Percentiles rank a stretch among this genome's conserved stretches.
Conservation (phyloP, 1,139 yeast genomes). For the Sugiyamaella neomexicana region DNA sequence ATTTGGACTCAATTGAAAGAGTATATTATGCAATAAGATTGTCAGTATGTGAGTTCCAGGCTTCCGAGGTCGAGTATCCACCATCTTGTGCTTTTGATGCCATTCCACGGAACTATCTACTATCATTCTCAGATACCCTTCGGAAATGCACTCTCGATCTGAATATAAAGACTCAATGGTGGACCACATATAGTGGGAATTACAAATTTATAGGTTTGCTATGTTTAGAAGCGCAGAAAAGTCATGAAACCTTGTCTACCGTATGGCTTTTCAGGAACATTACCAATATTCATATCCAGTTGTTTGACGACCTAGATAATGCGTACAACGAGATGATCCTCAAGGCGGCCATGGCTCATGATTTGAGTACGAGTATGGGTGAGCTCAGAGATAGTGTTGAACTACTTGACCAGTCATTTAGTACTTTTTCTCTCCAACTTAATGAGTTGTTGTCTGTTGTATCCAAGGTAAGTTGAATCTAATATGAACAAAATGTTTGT, state of each 20-base stretch:
- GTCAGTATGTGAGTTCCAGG: slow-evolving; percentile 39
- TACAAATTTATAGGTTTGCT: slow-evolving; percentile 37
- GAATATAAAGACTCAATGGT: slow-evolving; percentile 40
- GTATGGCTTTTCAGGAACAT: slow-evolving; percentile 25
- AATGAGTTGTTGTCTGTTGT: neutral
- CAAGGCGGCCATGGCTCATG: neutral
- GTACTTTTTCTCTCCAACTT: neutral
- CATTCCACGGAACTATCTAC: neutral
- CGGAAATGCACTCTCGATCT: slow-evolving; percentile 33
- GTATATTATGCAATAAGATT: slow-evolving; percentile 34
- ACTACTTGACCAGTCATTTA: neutral
- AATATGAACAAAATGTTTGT: neutral
- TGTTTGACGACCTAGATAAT: slow-evolving; percentile 4
- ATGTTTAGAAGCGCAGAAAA: slow-evolving; percentile 32
- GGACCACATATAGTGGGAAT: slow-evolving; percentile 44
- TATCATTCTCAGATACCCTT: neutral
- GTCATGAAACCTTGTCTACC: slow-evolving; percentile 22
- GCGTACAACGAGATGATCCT: slow-evolving; percentile 1
- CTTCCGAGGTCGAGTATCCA: slow-evolving; percentile 37
- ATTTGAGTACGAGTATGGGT: neutral
- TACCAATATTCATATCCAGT: slow-evolving; percentile 19
- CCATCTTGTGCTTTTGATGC: neutral
- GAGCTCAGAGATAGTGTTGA: neutral
- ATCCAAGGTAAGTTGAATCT: neutral
- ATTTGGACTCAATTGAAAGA: slow-evolving; percentile 25